Percentiles rank a stretch among this genome's conserved stretches.
Evolutionary conservation across 768 basidiomycete species (phyloP).

Genomic region (Terana coerulea): DNA sequence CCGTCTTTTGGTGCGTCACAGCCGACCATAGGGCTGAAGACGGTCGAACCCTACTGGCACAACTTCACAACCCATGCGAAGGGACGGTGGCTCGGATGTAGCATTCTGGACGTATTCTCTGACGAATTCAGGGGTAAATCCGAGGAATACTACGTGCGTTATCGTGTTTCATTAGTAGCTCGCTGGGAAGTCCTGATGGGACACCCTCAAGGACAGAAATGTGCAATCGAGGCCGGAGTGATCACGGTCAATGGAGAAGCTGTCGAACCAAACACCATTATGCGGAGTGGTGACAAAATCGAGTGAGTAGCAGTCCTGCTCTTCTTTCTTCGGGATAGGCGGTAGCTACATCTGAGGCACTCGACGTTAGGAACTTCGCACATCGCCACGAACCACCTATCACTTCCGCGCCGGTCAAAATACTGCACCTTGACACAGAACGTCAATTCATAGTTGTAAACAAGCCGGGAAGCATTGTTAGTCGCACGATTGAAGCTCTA

Average conservation of each 20-base stretch:
- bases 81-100: constrained; percentile 81
- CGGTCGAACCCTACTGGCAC: constrained; percentile 88
- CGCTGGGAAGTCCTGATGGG: background rate
- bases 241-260: constrained; percentile 90
- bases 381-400: constrained; percentile 98
- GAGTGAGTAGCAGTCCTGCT: constrained; percentile 55
- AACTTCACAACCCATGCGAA: constrained; percentile 93
- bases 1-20: too few relatives aligned
- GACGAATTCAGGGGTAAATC: constrained; percentile 93
- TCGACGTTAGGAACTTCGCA: constrained; percentile 90
- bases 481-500: constrained; percentile 35
- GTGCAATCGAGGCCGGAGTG: constrained; percentile 87
- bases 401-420: constrained; percentile 73
- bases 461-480: constrained; percentile 94
- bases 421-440: constrained; percentile 74
- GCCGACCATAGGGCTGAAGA: constrained; percentile 65
- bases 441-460: constrained; percentile 88
- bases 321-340: too few relatives aligned
- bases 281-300: constrained; percentile 85
- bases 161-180: background rate
- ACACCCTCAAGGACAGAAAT: constrained; percentile 36
- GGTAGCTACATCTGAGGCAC: constrained; percentile 27
- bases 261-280: constrained; percentile 74
- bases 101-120: constrained; percentile 86
- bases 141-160: constrained; percentile 92